Base-by-base conservation (phyloP, 2,329 filamentous ascomycete species). In the Trichoderma arundinaceum region DNA sequence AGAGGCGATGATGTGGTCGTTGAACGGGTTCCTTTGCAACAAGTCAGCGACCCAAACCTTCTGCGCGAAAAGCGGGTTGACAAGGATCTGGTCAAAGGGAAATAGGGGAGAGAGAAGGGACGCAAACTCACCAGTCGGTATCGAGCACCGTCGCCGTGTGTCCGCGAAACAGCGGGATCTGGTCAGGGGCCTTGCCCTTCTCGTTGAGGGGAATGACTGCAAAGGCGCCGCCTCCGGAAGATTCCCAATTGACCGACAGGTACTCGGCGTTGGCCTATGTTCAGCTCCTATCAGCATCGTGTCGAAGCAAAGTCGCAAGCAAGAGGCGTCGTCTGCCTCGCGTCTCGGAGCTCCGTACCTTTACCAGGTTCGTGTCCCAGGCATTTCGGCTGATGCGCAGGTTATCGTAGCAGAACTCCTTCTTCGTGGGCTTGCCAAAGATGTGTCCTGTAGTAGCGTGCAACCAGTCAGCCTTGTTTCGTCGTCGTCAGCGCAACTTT, bases 341-440 rank as follows among this genome's bases (percentile, higher is more conserved):
- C 58, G 58, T 61, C 58, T 52, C 48, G 35, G 17, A 12, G 19
- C 39, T n/a, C 28, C 84, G 78, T 79, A 96, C 93, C 90, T 98
- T 98, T 82, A 98, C 87, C 76, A 99, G 83, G 82, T 99, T 99
- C 75, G 94, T 97, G 80, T 99, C 95, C 95, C 95, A 99, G 64
- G 95, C 95, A 88, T 99, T 99, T 80, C 91, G 92, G 76, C 93
- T 97, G 80, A 99, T 92, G 77, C 92, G 92, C 72, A 99, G 84
- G 80, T 98, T 98, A 80, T 99, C 95, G 82, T 98, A 99, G 84
- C 94, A 97, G 86, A 92, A 92, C 79, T 99, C 95, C 87, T 97
- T 97, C 81, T 92, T 90, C 71, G 94, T 96, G 69, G 92, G 83
- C 82, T 96, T 95, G 78, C 95, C 95, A 83, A 97, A 99, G 82